A percentile compares a stretch with the other conserved stretches of the same genome.
Evolutionary conservation across 352 stramenopile genomes (phyloP).

Genomic region (Thraustochytrium sp.): DNA sequence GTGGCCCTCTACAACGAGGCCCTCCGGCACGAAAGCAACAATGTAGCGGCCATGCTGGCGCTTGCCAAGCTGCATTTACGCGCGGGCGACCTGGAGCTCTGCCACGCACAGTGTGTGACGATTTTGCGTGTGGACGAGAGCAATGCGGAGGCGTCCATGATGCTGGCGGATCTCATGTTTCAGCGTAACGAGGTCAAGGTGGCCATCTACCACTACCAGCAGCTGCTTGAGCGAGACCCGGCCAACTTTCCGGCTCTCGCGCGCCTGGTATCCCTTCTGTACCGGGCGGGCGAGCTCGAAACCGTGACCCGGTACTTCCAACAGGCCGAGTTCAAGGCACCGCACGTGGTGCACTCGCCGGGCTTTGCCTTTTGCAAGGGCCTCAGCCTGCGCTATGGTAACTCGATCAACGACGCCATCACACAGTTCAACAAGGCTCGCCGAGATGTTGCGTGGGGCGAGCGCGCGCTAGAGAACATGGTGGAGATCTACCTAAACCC

Average conservation of each 20-base stretch:
- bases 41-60: conserved; percentile 74
- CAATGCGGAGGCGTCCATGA: conserved; percentile 74
- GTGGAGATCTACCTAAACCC: conserved; percentile 88
- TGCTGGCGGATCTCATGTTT: conserved; percentile 80
- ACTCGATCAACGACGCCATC: conserved; percentile 80
- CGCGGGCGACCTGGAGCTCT: conserved; percentile 70
- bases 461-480: conserved; percentile 78
- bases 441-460: conserved; percentile 75
- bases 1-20: conserved; percentile 50
- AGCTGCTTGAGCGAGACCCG: conserved; percentile 74
- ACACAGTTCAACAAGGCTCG: conserved; percentile 78
- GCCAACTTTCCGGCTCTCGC: conserved; percentile 80
- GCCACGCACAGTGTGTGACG: conserved; percentile 70
- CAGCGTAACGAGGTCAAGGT: conserved; percentile 76
- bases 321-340: conserved; percentile 65
- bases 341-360: conserved; percentile 65
- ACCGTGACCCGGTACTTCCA: conserved; percentile 67
- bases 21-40: conserved; percentile 62
- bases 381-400: conserved; percentile 75
- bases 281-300: conserved; percentile 70
- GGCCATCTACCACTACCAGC: conserved; percentile 75
- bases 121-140: conserved; percentile 68
- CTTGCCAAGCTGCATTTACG: conserved; percentile 67
- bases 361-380: conserved; percentile 83
- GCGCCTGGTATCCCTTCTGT: conserved; percentile 75